Evolutionary conservation across 2,329 filamentous ascomycete genomes (phyloP).

Genomic region (Lojkania enalia): DNA sequence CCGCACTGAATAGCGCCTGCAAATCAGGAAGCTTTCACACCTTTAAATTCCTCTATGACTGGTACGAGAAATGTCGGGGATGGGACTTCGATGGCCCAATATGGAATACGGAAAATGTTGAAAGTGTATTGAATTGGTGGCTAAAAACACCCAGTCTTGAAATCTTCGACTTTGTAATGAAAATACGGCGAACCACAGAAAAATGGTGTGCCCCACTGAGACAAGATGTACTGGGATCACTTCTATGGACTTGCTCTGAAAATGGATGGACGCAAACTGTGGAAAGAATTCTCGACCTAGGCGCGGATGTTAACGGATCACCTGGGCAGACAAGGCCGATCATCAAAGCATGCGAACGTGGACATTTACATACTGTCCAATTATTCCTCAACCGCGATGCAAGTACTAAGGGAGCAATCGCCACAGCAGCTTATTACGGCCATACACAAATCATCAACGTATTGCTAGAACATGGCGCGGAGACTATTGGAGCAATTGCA

Average conservation of each 20-base stretch:
- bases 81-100: not conserved
- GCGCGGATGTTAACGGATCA: not conserved
- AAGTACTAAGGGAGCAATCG: not conserved
- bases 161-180: not conserved
- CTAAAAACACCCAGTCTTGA: not conserved
- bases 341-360: not conserved
- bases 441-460: conserved; percentile 1
- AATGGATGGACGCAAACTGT: not conserved
- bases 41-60: not conserved
- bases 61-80: not conserved
- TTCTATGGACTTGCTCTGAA: not conserved
- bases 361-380: not conserved
- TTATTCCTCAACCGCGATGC: not conserved
- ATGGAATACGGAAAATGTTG: not conserved
- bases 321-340: not conserved
- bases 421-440: not conserved
- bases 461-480: conserved; percentile 6
- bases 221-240: not conserved
- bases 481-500: not conserved
- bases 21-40: not conserved
- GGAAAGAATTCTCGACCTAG: not conserved
- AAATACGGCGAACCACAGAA: not conserved
- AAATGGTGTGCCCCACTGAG: not conserved
- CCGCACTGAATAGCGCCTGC: not conserved
- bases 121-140: not conserved